Conservation (phyloP, 2,329 filamentous ascomycete genomes). For the Coniella vitis region DNA sequence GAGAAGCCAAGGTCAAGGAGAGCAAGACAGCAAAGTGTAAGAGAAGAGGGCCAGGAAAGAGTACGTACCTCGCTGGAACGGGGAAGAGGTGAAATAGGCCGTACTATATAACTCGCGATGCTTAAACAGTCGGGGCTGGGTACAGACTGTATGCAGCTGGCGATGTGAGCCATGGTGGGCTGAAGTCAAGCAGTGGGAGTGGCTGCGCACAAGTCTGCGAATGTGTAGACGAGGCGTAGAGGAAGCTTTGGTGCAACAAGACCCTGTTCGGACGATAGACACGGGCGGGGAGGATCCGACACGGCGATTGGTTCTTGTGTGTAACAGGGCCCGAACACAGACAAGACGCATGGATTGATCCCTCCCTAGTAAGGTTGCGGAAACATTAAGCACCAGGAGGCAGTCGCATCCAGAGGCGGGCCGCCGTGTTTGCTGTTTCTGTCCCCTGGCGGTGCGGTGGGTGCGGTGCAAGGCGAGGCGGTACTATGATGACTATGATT, state of each 20-base stretch:
- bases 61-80: constrained; percentile 37
- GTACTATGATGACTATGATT: no score
- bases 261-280: constrained; percentile 11
- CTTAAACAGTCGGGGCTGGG: constrained; percentile 32
- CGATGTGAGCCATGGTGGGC: constrained; percentile 54
- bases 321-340: constrained; percentile 5
- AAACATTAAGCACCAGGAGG: constrained; percentile 3
- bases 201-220: no score
- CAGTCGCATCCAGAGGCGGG: neutral
- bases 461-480: no score
- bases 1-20: constrained; percentile 11
- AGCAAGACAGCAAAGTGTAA: constrained; percentile 17
- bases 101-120: constrained; percentile 44
- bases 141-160: constrained; percentile 46
- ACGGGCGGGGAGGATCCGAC: constrained; percentile 10
- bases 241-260: constrained; percentile 10
- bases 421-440: neutral
- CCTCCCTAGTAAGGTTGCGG: constrained; percentile 6
- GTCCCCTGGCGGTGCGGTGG: neutral
- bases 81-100: constrained; percentile 39
- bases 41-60: constrained; percentile 18
- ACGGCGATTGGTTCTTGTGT: constrained; percentile 2
- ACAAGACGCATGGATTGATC: constrained; percentile 7
- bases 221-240: no score
- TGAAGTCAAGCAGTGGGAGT: constrained; percentile 6